Evolutionary conservation across 2,329 filamentous ascomycete species (phyloP), one percentile per base, ranked within the genome.

Genomic region (Uncinocarpus reesii): DNA sequence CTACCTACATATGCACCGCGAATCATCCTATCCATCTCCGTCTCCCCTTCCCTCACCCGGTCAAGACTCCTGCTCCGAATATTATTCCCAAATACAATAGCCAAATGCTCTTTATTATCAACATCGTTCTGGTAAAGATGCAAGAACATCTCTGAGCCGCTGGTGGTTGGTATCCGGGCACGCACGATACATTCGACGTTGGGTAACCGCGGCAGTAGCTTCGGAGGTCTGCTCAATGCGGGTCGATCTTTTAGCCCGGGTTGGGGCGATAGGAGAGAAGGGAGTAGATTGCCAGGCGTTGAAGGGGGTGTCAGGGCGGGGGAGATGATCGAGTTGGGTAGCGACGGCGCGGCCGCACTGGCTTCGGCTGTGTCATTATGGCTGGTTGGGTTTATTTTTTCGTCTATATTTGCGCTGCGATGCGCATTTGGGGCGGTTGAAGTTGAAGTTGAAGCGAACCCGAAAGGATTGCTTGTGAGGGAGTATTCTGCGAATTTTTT

Each of bases 41-140:
- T 70, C 67, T 79, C 60, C 1, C 69, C 70, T 5, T 67, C 65
- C 41, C 64, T 59, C 21, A 69, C 65, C 11, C 63, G 58, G 55
- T 73, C 69, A 42, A 73, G 77, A 80, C 66, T 75, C 65, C 71
- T 80, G 79, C 64, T 78, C 41, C 92, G 78, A 56, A 96, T 95
- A 41, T 81, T 75, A 51, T 83, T 81, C 2, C 92, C 92, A 65
- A 98, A 98, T 0, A 98, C 92, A 61, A 98, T 96, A 15, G 92
- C 92, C 44, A 98, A 71, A 64, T 98, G 92, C 62, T 98, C 92
- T 67, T 98, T 98, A 55, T 83, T 86, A 65, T 98, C 92, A 5
- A 86, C 80, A 58, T 85, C 85, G 67, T 98, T 98, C 54, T 82
- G 82, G 69, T 98, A 98, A 0, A 96, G 73, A 62, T 98, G 90